A percentile compares a stretch with the other conserved stretches of the same genome.
Conservation (phyloP, 225 moss, liverwort and hornwort genomes). For the Pseudoscleropodium purum region DNA sequence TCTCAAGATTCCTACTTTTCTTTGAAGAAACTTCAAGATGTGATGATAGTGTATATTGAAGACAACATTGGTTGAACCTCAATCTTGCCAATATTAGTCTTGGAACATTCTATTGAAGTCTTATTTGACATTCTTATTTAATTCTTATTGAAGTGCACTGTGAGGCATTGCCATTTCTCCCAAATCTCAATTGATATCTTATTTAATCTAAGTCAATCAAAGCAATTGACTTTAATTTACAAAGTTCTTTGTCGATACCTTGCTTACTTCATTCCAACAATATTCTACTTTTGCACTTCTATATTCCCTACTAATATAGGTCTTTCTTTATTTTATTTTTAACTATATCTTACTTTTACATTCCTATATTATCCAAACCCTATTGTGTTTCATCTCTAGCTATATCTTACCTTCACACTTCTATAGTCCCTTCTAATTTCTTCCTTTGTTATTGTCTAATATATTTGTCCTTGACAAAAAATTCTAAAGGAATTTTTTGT, state of each 20-base stretch:
- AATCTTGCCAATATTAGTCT: no score
- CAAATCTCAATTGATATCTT: neutral
- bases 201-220: no score
- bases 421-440: fast-evolving
- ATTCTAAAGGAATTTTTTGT: no score
- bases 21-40: no score
- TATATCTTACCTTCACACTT: neutral
- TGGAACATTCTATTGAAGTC: neutral
- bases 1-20: no score
- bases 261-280: neutral
- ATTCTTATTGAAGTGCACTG: neutral
- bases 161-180: neutral
- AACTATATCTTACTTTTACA: neutral
- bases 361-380: neutral
- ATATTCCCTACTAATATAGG: neutral
- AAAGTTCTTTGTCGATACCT: neutral
- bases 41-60: no score
- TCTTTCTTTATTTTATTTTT: neutral
- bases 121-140: neutral
- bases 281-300: neutral
- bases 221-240: neutral
- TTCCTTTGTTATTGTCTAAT: no score
- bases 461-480: no score
- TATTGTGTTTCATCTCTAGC: neutral
- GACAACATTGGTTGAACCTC: neutral